phyloP scores from a whole-genome alignment of 2,329 filamentous ascomycete genomes.

The Xylariaceae sp. region DNA sequence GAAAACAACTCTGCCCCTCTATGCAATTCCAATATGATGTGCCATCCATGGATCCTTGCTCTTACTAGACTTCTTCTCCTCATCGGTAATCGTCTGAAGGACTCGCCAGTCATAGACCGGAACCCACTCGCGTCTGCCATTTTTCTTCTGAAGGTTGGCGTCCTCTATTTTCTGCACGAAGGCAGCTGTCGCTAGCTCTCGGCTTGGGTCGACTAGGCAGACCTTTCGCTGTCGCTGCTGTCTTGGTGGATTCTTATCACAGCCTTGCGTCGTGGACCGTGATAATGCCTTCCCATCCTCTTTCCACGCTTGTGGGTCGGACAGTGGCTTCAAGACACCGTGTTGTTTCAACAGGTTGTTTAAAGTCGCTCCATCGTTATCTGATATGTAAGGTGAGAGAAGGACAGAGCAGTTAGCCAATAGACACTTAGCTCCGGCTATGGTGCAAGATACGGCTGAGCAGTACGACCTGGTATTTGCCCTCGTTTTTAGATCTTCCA shows the following conservation, averaged over 20 bases:
- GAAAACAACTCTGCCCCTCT: too few species aligned
- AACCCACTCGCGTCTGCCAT: slow-evolving; percentile 35
- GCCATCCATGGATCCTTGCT: slow-evolving; percentile 41
- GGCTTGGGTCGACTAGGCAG: slow-evolving; percentile 41
- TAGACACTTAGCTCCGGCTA: slow-evolving; percentile 34
- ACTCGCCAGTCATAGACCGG: slow-evolving; percentile 47
- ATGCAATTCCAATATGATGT: slow-evolving; percentile 43
- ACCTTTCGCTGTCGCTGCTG: slow-evolving; percentile 24
- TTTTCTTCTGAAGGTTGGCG: slow-evolving; percentile 24
- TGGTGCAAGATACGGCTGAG: slow-evolving; percentile 27
- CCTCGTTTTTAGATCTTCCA: too few species aligned
- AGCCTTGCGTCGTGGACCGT: background rate
- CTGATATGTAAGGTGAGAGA: slow-evolving; percentile 39
- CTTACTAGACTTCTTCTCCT: slow-evolving; percentile 35
- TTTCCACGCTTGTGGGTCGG: slow-evolving; percentile 36
- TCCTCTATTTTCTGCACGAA: slow-evolving; percentile 34
- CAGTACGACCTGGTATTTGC: too few species aligned
- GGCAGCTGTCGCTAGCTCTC: slow-evolving; percentile 26
- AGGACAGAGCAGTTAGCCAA: slow-evolving; percentile 37
- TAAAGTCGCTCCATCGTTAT: slow-evolving; percentile 33
- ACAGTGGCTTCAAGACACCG: slow-evolving; percentile 35
- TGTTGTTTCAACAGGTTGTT: slow-evolving; percentile 40
- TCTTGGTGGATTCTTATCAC: background rate
- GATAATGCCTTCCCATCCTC: too few species aligned
- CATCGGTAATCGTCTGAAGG: slow-evolving; percentile 37